phyloP scores from a whole-genome alignment of 176 grass and related monocot genomes.

The Aegilops longissima region DNA sequence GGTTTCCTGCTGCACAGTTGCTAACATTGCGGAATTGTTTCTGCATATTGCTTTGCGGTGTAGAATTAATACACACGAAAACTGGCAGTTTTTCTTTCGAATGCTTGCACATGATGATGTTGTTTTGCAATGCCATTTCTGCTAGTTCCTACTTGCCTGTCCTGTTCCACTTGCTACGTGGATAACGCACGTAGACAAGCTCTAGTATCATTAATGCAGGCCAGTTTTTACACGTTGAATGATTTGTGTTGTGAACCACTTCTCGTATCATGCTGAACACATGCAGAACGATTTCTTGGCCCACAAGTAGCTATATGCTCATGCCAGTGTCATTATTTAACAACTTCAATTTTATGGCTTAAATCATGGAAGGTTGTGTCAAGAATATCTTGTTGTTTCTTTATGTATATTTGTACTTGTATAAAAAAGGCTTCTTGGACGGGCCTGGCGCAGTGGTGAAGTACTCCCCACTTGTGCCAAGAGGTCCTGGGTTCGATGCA shows the following conservation, averaged over 20 bases:
- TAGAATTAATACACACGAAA: neutral
- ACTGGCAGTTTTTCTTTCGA: neutral
- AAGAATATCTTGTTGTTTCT: neutral
- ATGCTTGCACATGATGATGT: neutral
- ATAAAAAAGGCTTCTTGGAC: neutral
- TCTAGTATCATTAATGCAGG: neutral
- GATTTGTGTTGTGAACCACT: neutral
- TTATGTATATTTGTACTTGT: neutral
- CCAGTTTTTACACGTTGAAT: neutral
- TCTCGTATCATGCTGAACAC: neutral
- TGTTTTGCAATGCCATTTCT: neutral
- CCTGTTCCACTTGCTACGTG: neutral
- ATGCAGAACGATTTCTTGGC: neutral
- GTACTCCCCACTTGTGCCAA: no score
- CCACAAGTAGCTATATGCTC: neutral
- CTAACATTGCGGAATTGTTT: neutral
- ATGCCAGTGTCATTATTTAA: neutral
- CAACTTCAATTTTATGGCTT: neutral
- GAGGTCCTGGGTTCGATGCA: no score
- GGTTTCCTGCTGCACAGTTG: neutral
- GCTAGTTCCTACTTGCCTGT: neutral
- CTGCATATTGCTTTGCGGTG: neutral
- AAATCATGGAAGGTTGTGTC: neutral
- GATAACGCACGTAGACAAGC: neutral
- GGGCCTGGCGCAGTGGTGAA: no score